Evolutionary conservation across 495 filamentous ascomycete species (phyloP).

Genomic region (Hyaloscypha hepaticicola): DNA sequence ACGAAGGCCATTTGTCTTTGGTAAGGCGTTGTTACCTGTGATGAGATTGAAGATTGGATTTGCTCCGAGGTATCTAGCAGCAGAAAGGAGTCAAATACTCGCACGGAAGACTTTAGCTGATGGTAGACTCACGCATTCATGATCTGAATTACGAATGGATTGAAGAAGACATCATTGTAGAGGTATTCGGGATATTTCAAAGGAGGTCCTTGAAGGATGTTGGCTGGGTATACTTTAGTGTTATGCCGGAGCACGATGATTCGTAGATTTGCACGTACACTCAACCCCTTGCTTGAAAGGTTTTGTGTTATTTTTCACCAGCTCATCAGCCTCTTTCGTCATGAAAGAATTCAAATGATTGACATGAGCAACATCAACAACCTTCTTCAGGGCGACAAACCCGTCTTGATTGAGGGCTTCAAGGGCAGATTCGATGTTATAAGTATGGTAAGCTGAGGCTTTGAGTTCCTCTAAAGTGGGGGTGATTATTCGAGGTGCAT

Average conservation of each 20-base stretch:
- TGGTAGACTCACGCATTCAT: slow-evolving; percentile 32
- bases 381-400: slow-evolving; percentile 32
- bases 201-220: slow-evolving; percentile 34
- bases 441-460: slow-evolving; percentile 16
- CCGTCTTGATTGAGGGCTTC: slow-evolving; percentile 35
- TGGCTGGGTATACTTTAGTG: slow-evolving; percentile 25
- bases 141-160: slow-evolving; percentile 36
- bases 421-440: slow-evolving; percentile 29
- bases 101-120: not conserved
- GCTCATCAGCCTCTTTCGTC: slow-evolving; percentile 29
- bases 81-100: not conserved
- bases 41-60: slow-evolving; percentile 36
- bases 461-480: slow-evolving; percentile 27
- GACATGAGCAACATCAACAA: slow-evolving; percentile 32
- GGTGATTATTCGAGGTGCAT: slow-evolving; percentile 19
- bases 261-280: slow-evolving; percentile 21
- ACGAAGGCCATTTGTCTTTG: slow-evolving; percentile 30
- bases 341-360: slow-evolving; percentile 30
- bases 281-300: slow-evolving; percentile 35
- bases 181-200: slow-evolving; percentile 33
- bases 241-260: not conserved
- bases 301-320: slow-evolving; percentile 29
- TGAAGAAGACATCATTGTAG: slow-evolving; percentile 40
- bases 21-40: slow-evolving; percentile 39
- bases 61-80: slow-evolving; percentile 32